These are phyloP conservation scores for Tuber aestivum DNA, from an alignment of 495 filamentous ascomycete species.

Conservation along the genomic window DNA sequence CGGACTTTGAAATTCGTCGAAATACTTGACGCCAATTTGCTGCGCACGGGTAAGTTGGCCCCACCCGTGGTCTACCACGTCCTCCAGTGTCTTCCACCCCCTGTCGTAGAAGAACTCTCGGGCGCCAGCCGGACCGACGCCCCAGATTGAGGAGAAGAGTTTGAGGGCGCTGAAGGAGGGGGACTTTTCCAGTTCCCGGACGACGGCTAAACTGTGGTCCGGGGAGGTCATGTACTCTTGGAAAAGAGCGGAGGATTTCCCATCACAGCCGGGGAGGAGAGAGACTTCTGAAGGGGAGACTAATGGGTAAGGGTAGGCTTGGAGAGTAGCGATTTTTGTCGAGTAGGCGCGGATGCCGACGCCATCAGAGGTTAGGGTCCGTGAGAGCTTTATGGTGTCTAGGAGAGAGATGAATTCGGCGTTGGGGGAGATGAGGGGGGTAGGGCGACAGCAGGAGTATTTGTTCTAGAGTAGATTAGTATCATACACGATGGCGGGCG, in stretches of 20 bases:
- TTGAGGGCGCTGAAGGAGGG: constrained; percentile 58
- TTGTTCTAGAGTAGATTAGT: constrained; percentile 67
- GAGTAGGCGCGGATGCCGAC: constrained; percentile 85
- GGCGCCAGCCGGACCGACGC: constrained; percentile 78
- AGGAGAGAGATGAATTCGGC: constrained; percentile 68
- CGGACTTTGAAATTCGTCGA: constrained; percentile 66
- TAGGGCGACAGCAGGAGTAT: constrained; percentile 77
- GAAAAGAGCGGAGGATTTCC: constrained; percentile 73
- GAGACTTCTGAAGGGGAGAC: constrained; percentile 56
- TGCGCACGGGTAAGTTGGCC: constrained; percentile 64
- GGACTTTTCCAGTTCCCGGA: constrained; percentile 59
- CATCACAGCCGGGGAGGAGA: constrained; percentile 70
- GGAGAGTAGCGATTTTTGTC: constrained; percentile 72
- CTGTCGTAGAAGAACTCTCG: constrained; percentile 72
- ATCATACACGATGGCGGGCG: constrained; percentile 58
- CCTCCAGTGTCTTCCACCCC: constrained; percentile 72
- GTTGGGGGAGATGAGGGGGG: constrained; percentile 66
- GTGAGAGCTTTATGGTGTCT: constrained; percentile 63
- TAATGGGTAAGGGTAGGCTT: constrained; percentile 70
- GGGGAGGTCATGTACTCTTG: constrained; percentile 61
- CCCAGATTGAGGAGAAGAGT: constrained; percentile 77
- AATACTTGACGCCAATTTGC: constrained; percentile 94
- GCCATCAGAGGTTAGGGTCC: constrained; percentile 64
- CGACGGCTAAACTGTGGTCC: constrained; percentile 55
- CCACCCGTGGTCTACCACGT: constrained; percentile 83